Base-by-base conservation (phyloP, 164 flowering plant species). In the Stephania japonica region DNA sequence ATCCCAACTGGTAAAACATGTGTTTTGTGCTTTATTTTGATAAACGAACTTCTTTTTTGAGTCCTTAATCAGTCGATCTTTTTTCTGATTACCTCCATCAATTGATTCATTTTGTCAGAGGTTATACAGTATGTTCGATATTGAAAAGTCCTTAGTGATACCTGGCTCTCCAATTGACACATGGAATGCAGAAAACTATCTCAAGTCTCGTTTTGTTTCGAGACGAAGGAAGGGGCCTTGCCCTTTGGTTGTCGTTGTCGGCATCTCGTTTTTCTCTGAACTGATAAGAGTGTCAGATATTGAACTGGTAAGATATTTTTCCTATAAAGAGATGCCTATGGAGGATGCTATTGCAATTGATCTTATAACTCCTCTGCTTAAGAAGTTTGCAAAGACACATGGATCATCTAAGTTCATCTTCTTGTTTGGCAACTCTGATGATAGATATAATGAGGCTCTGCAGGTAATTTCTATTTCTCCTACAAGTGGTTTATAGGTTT, bases 81-180 rank as follows among this genome's bases (percentile, higher is more conserved):
- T 32, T 32, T 4, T 32, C 38, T 32, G 16, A 41, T 65, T 68
- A 24, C 68, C 42, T 42, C 69, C 65, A 73, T 80, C 74, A 78
- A 74, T 77, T 72, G 26, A 72, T 32, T 32, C 74, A 21, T 42
- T 73, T 65, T 62, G 44, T 81, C 97, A 96, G 99, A 88, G 93
- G 90, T 78, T 96, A 79, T 88, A 93, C 83, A 92, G 91, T 79
- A 77, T 76, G 76, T 88, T 96, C 78, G 99, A 96, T 86, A 76
- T 82, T 81, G 98, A 97, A 81, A 96, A 96, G 87, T 96, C 92
- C 88, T 84, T 87, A 78, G 97, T 93, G 73, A 86, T 92, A 80
- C 94, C 98, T 83, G 99, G 91, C 81, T 86, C 97, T 69, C 95
- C 94, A 67, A 69, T 80, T 49, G 94, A 96, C 82, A 91, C 85